These are phyloP conservation scores for Wallacemonas collosoma DNA, from an alignment of 208 protist species.

Conservation along the genomic window DNA sequence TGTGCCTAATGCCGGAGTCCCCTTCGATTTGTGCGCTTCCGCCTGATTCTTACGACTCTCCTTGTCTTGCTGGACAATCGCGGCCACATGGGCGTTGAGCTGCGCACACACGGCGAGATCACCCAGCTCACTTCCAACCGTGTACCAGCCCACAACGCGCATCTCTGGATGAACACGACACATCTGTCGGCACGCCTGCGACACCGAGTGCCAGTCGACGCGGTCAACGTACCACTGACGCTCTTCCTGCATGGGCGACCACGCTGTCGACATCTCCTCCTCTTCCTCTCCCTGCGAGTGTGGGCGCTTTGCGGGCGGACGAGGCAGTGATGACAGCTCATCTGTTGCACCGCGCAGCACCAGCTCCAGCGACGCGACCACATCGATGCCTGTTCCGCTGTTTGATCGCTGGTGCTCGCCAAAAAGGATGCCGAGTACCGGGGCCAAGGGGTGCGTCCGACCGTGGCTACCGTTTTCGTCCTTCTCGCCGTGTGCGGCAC, in stretches of 20 bases:
- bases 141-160: slow-evolving; percentile 71
- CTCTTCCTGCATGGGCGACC: slow-evolving; percentile 7
- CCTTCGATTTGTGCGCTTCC: background rate
- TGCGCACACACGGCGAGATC: slow-evolving; percentile 17
- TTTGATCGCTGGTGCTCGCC: slow-evolving; percentile 11
- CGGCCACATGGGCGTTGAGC: slow-evolving; percentile 21
- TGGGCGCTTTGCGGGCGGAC: background rate
- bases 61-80: slow-evolving; percentile 19
- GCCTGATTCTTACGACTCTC: background rate
- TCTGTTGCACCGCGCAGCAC: slow-evolving; percentile 23
- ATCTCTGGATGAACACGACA: slow-evolving; percentile 53
- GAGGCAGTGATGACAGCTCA: slow-evolving; percentile 1
- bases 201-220: slow-evolving; percentile 46
- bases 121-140: slow-evolving; percentile 28
- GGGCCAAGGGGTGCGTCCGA: slow-evolving; percentile 1
- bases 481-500: background rate
- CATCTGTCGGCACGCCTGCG: slow-evolving; percentile 38
- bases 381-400: slow-evolving; percentile 26
- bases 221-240: slow-evolving; percentile 16
- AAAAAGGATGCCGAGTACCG: slow-evolving; percentile 36
- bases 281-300: background rate
- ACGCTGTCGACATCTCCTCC: background rate
- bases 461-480: background rate
- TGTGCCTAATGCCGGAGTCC: background rate
- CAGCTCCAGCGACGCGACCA: slow-evolving; percentile 56